Base-by-base conservation (phyloP, 2,329 filamentous ascomycete genomes). In the Aureobasidium melanogenum region DNA sequence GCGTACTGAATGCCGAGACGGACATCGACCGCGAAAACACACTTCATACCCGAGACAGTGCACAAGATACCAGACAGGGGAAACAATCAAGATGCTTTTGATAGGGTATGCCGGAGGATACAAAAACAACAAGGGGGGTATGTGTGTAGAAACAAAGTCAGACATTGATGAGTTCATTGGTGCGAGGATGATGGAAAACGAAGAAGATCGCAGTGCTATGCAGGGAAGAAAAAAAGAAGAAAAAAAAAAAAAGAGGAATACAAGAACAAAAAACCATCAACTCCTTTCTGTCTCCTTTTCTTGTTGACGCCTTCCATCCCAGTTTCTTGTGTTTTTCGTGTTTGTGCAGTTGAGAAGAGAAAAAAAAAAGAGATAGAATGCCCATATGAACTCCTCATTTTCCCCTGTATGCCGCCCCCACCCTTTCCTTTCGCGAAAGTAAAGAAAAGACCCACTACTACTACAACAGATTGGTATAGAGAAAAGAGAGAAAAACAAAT, bases 401-500 rank as follows among this genome's bases (percentile, higher is more conserved):
- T 8, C n/a, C 12, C 41, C 41, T 28, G 28, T 22, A 36, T 46
- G 24, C 22, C 43, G 12, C 24, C 38, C 8, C 26, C 22, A 3
- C 9, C 54, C 36, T 19, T 22, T 56, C 54, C 54, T 58, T 58
- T 58, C 54, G 54, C 54, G 26, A 58, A 58, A 58, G 41, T 46
- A 17, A 46, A 47, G 22, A 38, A 38, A 58, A 38, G 41, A n/a
- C 24, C 48, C 24, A 41, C 50, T 43, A 56, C 38, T 44, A 56
- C 52, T 43, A 43, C 51, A 28, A 56, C 51, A 54, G 28, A 56
- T 56, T 56, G 52, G 39, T 56, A 56, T 56, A 32, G 52, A 54
- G 36, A 54, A 41, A 44, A 44, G 24, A 55, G 26, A 34, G 12
- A 56, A 34, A 44, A 56, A 56, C 38, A 56, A 2, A 56, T 56